Conservation (phyloP, 805 yeast genomes). For the Scheffersomyces coipomensis region DNA sequence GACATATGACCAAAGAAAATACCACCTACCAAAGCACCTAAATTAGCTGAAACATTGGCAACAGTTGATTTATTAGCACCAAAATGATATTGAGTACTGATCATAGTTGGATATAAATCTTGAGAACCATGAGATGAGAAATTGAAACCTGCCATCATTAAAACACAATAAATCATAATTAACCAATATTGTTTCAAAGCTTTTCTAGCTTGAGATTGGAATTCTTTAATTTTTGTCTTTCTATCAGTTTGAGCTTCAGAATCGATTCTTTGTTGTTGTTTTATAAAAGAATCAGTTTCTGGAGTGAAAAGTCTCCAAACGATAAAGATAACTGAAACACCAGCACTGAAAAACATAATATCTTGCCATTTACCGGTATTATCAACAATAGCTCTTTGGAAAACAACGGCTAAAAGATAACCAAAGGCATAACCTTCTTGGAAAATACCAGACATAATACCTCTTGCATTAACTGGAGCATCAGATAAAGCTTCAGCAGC, state of each 20-base stretch:
- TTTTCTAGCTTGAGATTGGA: conserved; percentile 8
- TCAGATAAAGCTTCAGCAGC: conserved; percentile 69
- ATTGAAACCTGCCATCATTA: conserved; percentile 65
- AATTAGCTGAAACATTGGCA: conserved; percentile 59
- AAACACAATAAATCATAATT: conserved; percentile 27
- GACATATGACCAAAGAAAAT: conserved; percentile 57
- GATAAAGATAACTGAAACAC: conserved; percentile 58
- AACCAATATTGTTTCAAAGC: conserved; percentile 27
- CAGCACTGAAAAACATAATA: conserved; percentile 48
- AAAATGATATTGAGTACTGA: conserved; percentile 50
- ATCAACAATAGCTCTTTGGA: conserved; percentile 54
- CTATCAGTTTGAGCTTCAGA: conserved; percentile 5
- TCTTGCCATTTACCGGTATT: conserved; percentile 15
- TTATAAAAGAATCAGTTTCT: conserved; percentile 55
- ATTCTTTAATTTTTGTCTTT: conserved; percentile 10
- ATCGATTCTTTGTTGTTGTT: conserved; percentile 9
- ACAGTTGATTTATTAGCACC: conserved; percentile 51
- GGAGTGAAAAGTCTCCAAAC: conserved; percentile 58
- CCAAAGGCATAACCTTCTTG: conserved; percentile 65
- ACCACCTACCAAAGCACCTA: conserved; percentile 72
- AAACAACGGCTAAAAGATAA: conserved; percentile 61
- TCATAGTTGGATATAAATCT: conserved; percentile 67
- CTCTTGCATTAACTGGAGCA: conserved; percentile 57
- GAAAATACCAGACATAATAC: conserved; percentile 59
- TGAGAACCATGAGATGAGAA: conserved; percentile 75